A percentile compares a stretch with the other conserved stretches of the same genome.
Conservation (phyloP, 352 stramenopile species). For the Albugo candida region DNA sequence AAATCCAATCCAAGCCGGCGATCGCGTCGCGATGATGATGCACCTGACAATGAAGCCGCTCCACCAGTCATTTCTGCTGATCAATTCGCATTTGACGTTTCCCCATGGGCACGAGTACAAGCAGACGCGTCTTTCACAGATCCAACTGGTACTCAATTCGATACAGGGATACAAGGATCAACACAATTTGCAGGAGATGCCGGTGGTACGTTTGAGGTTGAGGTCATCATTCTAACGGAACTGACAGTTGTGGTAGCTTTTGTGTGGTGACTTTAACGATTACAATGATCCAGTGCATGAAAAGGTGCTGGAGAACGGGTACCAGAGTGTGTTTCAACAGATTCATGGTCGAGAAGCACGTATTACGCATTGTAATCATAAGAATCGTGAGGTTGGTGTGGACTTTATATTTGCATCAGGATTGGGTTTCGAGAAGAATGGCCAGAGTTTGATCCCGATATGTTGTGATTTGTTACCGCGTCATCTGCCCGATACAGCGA, state of each 20-base stretch:
- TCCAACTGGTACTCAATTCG: slow-evolving; percentile 50
- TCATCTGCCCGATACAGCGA: slow-evolving; percentile 31
- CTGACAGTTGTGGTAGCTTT: slow-evolving; percentile 14
- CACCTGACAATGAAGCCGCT: slow-evolving; percentile 61
- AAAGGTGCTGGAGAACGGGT: slow-evolving; percentile 48
- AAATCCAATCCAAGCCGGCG: slow-evolving; percentile 50
- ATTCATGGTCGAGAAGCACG: slow-evolving; percentile 56
- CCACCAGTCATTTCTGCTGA: slow-evolving; percentile 48
- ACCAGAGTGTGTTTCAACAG: slow-evolving; percentile 48
- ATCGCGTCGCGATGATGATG: slow-evolving; percentile 68
- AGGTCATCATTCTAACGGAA: background rate
- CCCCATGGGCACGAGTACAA: slow-evolving; percentile 63
- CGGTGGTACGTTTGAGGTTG: slow-evolving; percentile 18
- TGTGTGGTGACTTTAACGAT: slow-evolving; percentile 78
- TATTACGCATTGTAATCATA: slow-evolving; percentile 80
- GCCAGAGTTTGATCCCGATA: slow-evolving; percentile 9
- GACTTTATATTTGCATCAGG: slow-evolving; percentile 72
- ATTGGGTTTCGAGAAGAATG: slow-evolving; percentile 9
- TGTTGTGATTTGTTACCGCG: slow-evolving; percentile 41
- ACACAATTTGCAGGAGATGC: slow-evolving; percentile 41
- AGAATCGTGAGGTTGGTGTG: slow-evolving; percentile 72
- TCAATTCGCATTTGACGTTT: slow-evolving; percentile 77
- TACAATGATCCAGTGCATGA: slow-evolving; percentile 67
- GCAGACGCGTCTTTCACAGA: slow-evolving; percentile 56
- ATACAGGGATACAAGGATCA: slow-evolving; percentile 43